Conservation (phyloP, 805 yeast genomes). For the Lipomyces kockii region DNA sequence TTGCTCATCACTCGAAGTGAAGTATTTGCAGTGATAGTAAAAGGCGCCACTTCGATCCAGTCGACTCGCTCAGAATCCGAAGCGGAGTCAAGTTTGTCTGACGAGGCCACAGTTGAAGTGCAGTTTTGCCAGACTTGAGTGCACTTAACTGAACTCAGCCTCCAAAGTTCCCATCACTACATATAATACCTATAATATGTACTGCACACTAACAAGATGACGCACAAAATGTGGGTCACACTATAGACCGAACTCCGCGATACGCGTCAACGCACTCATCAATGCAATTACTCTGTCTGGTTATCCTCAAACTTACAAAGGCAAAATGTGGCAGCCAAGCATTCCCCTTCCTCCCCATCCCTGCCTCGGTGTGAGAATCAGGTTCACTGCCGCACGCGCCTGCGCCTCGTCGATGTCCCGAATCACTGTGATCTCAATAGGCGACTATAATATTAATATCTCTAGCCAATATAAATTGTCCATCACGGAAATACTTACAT, state of each 20-base stretch:
- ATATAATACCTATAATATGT: neutral
- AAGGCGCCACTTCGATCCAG: no score
- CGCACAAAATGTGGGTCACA: neutral
- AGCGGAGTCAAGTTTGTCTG: no score
- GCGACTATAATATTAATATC: conserved; percentile 15
- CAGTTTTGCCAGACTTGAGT: no score
- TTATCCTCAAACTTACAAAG: conserved; percentile 25
- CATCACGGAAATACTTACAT: conserved; percentile 40
- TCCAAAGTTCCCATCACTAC: no score
- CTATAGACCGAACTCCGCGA: neutral
- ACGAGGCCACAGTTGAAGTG: no score
- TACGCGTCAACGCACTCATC: neutral
- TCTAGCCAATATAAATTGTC: neutral
- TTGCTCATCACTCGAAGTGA: no score
- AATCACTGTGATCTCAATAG: conserved; percentile 40
- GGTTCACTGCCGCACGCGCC: conserved; percentile 45
- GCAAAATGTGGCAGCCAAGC: conserved; percentile 67
- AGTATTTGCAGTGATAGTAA: no score
- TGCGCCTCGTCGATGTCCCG: conserved; percentile 37
- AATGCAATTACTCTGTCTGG: neutral
- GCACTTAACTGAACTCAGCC: no score
- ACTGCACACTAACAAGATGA: neutral
- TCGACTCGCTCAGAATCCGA: no score
- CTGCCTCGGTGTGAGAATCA: conserved; percentile 52
- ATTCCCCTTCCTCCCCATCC: conserved; percentile 70